phyloP scores from a whole-genome alignment of 2,329 filamentous ascomycete species.

The Sclerotinia glacialis region DNA sequence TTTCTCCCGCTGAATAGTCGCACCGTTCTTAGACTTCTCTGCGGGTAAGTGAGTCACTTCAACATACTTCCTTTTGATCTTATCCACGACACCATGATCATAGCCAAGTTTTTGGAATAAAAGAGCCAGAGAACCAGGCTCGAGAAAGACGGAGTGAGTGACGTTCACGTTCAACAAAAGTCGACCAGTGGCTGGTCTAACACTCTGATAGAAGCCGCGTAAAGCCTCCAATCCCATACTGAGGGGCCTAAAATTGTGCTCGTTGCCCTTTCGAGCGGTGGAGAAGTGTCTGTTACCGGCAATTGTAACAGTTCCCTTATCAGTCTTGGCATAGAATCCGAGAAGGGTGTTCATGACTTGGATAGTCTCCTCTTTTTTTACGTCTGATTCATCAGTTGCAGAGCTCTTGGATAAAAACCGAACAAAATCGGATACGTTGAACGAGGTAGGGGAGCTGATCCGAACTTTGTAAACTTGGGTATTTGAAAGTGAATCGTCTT shows the following conservation, averaged over 20 bases:
- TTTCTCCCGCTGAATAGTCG: slow-evolving; percentile 43
- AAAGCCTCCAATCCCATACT: slow-evolving; percentile 54
- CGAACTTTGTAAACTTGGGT: slow-evolving; percentile 30
- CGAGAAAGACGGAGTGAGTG: slow-evolving; percentile 57
- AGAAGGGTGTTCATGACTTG: slow-evolving; percentile 59
- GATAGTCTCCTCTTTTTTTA: slow-evolving; percentile 49
- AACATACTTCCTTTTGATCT: slow-evolving; percentile 44
- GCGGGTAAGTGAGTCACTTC: slow-evolving; percentile 41
- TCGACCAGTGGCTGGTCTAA: slow-evolving; percentile 55
- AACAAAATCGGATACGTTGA: slow-evolving; percentile 29
- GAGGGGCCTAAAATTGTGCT: slow-evolving; percentile 40
- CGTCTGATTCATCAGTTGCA: slow-evolving; percentile 11
- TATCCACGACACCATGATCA: slow-evolving; percentile 29
- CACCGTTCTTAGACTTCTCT: slow-evolving; percentile 39
- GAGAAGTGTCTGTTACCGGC: slow-evolving; percentile 53
- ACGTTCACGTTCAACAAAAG: slow-evolving; percentile 63
- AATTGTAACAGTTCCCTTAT: slow-evolving; percentile 44
- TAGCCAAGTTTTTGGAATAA: slow-evolving; percentile 41
- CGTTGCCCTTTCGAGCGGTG: slow-evolving; percentile 35
- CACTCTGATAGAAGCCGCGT: slow-evolving; percentile 61
- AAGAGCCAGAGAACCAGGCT: slow-evolving; percentile 43
- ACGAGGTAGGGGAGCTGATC: slow-evolving; percentile 27
- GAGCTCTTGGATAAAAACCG: slow-evolving; percentile 26
- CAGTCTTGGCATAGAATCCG: slow-evolving; percentile 45
- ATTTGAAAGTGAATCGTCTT: slow-evolving; percentile 30